Evolutionary conservation across 306 rosid species (phyloP), one percentile per base, ranked within the genome.

Genomic region (Fragaria iinumae): DNA sequence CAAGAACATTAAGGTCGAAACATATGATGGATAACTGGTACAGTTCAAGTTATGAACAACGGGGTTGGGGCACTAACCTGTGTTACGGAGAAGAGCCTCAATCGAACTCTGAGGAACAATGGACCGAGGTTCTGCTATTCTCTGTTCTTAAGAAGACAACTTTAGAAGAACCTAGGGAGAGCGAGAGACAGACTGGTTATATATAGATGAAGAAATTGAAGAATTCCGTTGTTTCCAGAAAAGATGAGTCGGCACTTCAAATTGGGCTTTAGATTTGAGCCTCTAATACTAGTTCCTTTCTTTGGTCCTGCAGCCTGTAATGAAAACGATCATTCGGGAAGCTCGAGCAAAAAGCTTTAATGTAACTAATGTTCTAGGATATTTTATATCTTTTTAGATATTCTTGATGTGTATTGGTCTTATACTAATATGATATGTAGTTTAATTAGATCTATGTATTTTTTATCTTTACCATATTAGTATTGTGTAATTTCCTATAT

Each of bases 111-210:
- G 27, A 0, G 11, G 36, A 18, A 52, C 3, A n/a, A 56, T 4
- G 13, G 14, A 56, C 8, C 4, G 32, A 45, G 39, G 76, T 6
- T 53, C 23, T 36, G 14, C 49, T n/a, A 1, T 20, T n/a, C 34
- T n/a, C 3, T 2, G 65, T 36, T 34, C 1, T 6, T 7, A 18
- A 34, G 17, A 21, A 32, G 12, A 21, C 4, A 34, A 32, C 43
- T 72, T 53, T 6, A 12, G 76, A 72, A 72, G 36, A 72, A 7
- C 36, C 76, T 6, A 7, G 76, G n/a, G 63, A 56, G 27, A 56
- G 63, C 8, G 2, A 39, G 43, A 38, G 6, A 8, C 64, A 0
- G 32, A 18, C 21, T 52, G 57, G 21, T 18, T 52, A 17, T 18
- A 17, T 55, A n/a, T n/a, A 8, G 27, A 8, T 45, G 49, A 8